Base-by-base conservation (phyloP, 2,329 filamentous ascomycete genomes). In the Ophiostoma himal-ulmi region DNA sequence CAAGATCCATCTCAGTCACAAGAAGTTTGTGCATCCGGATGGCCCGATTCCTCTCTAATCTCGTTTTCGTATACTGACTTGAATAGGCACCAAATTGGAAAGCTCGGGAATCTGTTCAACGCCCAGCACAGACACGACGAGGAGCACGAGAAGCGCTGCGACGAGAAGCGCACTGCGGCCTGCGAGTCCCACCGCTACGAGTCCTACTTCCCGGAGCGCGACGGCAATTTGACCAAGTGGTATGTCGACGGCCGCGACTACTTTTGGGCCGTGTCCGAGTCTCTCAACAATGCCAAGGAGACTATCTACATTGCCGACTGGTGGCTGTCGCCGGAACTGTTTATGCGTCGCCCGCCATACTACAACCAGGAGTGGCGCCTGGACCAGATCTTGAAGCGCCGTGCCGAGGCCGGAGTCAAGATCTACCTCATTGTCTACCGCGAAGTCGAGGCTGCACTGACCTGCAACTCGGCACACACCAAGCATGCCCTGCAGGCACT, bases 211-310 rank as follows among this genome's bases (percentile, higher is more conserved):
- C 94, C 94, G 0, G 90, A 94, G 78, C 88, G 90, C 62, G 89
- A 94, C 13, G 91, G 89, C 37, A 97, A 98, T 79, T 84, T 91
- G 71, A 84, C 95, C 78, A 98, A 98, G 82, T 99, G 94, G 94
- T 98, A 97, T 80, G 92, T 98, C 13, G 95, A 98, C 78, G 95
- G 93, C 3, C 85, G 93, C 72, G 91, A 98, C 80, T 99, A 99
- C 80, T 96, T 95, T 79, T 97, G 93, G 89, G 88, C 95, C 22
- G 93, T 99, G 13, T 96, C 93, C 0, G 88, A 90, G 44, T 94
- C 94, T 0, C 84, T 98, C n/a, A 94, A 98, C 73, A 85, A 89
- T 72, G 95, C 95, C 52, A 91, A 91, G 76, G 94, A 98, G 80
- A 90, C 91, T 65, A 97, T 99, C 75, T 99, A 98, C 79, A 96